Conservation (phyloP, 2,329 filamentous ascomycete genomes). For the Phoma sp. region DNA sequence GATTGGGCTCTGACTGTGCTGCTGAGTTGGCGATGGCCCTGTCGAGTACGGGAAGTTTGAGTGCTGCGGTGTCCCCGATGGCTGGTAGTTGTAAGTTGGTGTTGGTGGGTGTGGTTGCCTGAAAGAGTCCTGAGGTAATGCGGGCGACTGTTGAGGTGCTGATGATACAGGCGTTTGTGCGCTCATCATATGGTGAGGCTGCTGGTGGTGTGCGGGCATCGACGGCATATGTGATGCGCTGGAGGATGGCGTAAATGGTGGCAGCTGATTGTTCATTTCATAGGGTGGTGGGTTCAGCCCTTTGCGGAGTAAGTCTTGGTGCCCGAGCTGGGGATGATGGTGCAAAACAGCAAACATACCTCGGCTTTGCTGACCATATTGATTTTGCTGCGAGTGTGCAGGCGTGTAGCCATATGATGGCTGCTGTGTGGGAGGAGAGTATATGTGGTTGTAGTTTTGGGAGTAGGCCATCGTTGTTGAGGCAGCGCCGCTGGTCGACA, state of each 20-base stretch:
- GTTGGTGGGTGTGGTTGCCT: constrained; percentile 66
- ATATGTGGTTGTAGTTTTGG: constrained; percentile 66
- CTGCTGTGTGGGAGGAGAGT: constrained; percentile 64
- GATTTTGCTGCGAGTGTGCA: constrained; percentile 40
- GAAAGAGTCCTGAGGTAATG: constrained; percentile 67
- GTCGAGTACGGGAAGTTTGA: constrained; percentile 57
- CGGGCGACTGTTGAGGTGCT: constrained; percentile 56
- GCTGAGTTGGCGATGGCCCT: constrained; percentile 56
- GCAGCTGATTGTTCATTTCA: constrained; percentile 66
- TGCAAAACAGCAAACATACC: constrained; percentile 63
- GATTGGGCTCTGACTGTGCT: constrained; percentile 56
- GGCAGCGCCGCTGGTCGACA: constrained; percentile 65
- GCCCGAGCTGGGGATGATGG: constrained; percentile 61
- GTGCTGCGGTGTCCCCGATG: constrained; percentile 60
- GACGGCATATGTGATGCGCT: constrained; percentile 59
- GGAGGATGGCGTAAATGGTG: constrained; percentile 66
- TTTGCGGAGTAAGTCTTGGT: constrained; percentile 68
- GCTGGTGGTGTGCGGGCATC: constrained; percentile 53
- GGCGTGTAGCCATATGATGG: constrained; percentile 62
- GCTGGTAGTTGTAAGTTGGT: constrained; percentile 69
- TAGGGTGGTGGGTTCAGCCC: constrained; percentile 72
- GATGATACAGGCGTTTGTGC: constrained; percentile 50
- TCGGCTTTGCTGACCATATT: constrained; percentile 40
- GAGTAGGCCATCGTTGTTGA: constrained; percentile 67
- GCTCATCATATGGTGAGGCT: constrained; percentile 57